Evolutionary conservation across 2,329 filamentous ascomycete species (phyloP), one percentile per base, ranked within the genome.

Genomic region (Graphium sp.): DNA sequence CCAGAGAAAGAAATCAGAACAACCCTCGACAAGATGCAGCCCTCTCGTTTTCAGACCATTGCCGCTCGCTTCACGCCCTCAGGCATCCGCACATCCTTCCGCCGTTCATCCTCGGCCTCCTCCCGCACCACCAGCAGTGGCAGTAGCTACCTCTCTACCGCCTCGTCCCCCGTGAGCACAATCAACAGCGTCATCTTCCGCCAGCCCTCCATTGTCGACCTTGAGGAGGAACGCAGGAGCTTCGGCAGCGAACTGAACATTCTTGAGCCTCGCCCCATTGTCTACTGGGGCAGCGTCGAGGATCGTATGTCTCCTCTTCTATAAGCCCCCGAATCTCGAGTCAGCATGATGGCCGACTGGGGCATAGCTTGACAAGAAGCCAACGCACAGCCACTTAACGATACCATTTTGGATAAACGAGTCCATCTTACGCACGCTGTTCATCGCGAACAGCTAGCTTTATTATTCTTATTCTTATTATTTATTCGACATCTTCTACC

Each of bases 201-300:
- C n/a, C 66, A 67, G 38, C 62, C 65, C 9, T 68, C 62, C 12
- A 58, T 70, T 36, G 43, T 63, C n/a, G 56, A 62, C 40, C 49
- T 70, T 35, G 64, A 72, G 40, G 65, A 66, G 40, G 68, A 74
- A 48, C 60, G 58, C 37, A 52, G 49, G 40, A 56, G 48, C 38
- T 70, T 66, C 31, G 55, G 56, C 7, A 53, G 52, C 29, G 66
- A 66, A 39, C 52, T 74, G 7, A 56, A 53, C 38, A 52, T 75
- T 12, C 56, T 75, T 16, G 70, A 75, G 48, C 70, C 70, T 3
- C 52, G 70, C 24, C 70, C 70, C 8, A 56, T 72, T 20, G 65
- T 72, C 30, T 73, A 71, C 49, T 74, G 68, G 61, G 66, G 63
- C 37, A 66, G 70, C 22, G 46, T 74, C 26, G 69, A 74, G 48